Conservation (phyloP, 495 filamentous ascomycete species). For the Penicillium ochrochloron region DNA sequence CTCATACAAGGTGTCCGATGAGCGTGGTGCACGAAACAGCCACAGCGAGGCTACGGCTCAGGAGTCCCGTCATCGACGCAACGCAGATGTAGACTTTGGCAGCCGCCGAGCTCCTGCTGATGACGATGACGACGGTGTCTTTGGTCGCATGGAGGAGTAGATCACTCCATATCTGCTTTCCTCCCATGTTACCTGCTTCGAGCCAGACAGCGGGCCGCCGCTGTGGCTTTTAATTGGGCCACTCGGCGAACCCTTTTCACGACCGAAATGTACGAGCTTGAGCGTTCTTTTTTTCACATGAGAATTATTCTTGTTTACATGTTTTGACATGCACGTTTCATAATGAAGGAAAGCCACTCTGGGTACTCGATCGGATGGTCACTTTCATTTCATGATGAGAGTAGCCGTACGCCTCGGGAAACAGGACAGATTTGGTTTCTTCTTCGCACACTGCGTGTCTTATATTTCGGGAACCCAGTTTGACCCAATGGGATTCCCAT, state of each 20-base stretch:
- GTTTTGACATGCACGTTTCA: constrained; percentile 27
- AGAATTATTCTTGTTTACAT: constrained; percentile 37
- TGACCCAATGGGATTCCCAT: constrained; percentile 27
- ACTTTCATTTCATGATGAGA: constrained; percentile 1
- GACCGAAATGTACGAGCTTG: constrained; percentile 51
- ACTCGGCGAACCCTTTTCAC: constrained; percentile 31
- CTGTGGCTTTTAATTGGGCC: constrained; percentile 16
- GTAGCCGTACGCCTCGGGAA: not conserved
- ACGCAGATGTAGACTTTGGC: constrained; percentile 82
- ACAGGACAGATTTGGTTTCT: not conserved
- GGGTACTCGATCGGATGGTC: constrained; percentile 6
- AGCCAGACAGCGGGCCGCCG: constrained; percentile 10
- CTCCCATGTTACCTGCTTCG: not conserved
- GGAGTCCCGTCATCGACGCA: constrained; percentile 54
- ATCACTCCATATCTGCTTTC: constrained; percentile 9
- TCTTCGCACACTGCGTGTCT: constrained; percentile 25
- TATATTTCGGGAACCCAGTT: constrained; percentile 28
- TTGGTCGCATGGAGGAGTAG: constrained; percentile 95
- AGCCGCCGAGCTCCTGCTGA: constrained; percentile 68
- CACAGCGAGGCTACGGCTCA: constrained; percentile 39
- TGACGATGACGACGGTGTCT: constrained; percentile 94
- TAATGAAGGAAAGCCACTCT: constrained; percentile 23
- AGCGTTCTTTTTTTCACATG: constrained; percentile 38
- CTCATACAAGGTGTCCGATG: constrained; percentile 55
- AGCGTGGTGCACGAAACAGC: constrained; percentile 44